These are phyloP conservation scores for Geotrichum reessii DNA, from an alignment of 1,139 yeast genomes.

Conservation along the genomic window DNA sequence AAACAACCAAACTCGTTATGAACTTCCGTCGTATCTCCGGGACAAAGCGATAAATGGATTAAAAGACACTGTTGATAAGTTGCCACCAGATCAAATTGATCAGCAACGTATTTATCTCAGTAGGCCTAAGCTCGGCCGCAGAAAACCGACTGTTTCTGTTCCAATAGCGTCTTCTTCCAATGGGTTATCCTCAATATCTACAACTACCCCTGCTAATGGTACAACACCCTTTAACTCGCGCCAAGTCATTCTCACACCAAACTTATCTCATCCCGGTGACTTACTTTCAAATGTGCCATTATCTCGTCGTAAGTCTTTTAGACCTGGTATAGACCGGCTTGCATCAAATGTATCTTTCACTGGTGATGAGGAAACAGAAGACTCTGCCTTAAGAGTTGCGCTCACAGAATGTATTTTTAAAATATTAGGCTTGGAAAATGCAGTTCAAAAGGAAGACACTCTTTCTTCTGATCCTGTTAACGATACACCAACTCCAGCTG, in stretches of 20 bases:
- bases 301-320: constrained; percentile 39
- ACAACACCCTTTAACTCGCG: constrained; percentile 41
- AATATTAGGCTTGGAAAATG: constrained; percentile 60
- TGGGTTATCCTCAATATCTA: neutral
- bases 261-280: constrained; percentile 75
- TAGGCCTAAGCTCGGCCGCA: neutral
- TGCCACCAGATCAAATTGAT: constrained; percentile 15
- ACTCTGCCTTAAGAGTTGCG: constrained; percentile 60
- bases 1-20: constrained; percentile 46
- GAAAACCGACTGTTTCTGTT: constrained; percentile 1
- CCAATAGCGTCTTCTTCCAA: neutral
- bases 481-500: constrained; percentile 9
- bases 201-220: neutral
- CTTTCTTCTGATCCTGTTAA: neutral
- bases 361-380: constrained; percentile 73
- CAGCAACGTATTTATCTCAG: constrained; percentile 10
- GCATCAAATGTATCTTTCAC: constrained; percentile 37
- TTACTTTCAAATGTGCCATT: constrained; percentile 75
- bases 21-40: constrained; percentile 57
- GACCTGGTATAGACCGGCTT: constrained; percentile 1
- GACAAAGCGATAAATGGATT: constrained; percentile 53
- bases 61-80: constrained; percentile 24
- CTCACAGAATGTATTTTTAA: constrained; percentile 71
- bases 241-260: constrained; percentile 59
- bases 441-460: constrained; percentile 9